phyloP scores from a whole-genome alignment of 1,284 basidiomycete genomes.

The Melampsora larici-populina region DNA sequence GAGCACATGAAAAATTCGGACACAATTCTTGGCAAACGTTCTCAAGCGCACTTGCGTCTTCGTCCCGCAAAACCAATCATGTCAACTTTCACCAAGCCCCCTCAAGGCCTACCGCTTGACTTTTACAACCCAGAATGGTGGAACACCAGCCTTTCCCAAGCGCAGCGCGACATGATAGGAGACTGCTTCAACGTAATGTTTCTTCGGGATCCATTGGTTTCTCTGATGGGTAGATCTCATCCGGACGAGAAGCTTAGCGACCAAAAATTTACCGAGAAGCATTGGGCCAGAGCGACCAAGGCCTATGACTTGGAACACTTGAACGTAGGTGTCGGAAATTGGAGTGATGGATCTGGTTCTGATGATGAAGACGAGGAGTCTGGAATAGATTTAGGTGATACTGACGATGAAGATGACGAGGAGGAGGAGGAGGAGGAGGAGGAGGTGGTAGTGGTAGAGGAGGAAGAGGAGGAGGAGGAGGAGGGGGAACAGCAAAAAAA shows the following conservation, averaged over 20 bases:
- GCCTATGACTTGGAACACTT: too few relatives aligned
- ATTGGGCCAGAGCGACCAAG: too few relatives aligned
- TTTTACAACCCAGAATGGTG: too few relatives aligned
- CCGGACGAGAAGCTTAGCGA: too few relatives aligned
- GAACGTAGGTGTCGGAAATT: not conserved
- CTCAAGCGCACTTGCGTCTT: not conserved
- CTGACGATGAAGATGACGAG: not conserved
- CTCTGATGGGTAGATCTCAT: too few relatives aligned
- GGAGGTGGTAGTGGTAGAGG: not conserved
- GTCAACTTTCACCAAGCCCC: not conserved
- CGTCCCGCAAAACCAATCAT: not conserved
- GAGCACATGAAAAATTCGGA: not conserved
- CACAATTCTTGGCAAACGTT: not conserved
- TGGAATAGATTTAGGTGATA: not conserved
- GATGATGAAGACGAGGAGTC: too few relatives aligned
- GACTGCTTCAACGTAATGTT: too few relatives aligned
- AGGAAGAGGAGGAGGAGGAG: not conserved
- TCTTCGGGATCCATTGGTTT: too few relatives aligned
- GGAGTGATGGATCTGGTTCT: not conserved
- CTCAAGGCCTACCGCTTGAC: not conserved
- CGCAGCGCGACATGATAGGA: too few relatives aligned
- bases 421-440: not conserved
- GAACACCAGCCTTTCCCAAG: too few relatives aligned
- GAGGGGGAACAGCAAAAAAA: too few relatives aligned
- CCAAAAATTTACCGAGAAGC: too few relatives aligned